Percentiles rank a stretch among this genome's conserved stretches.
Conservation (phyloP, 768 basidiomycete genomes). For the Termitomyces titanicus region DNA sequence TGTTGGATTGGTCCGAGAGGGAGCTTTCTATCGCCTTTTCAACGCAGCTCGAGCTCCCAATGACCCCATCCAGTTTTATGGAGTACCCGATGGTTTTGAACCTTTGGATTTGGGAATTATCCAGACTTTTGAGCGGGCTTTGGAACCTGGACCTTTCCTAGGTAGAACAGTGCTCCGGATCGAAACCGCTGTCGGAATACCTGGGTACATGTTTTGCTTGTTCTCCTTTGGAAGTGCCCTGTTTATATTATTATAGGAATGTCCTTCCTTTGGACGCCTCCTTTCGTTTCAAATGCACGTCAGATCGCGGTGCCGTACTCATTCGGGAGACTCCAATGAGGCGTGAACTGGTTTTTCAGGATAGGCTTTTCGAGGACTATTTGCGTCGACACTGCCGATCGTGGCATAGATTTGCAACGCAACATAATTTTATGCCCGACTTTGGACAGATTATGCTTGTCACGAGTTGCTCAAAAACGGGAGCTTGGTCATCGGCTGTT, state of each 20-base stretch:
- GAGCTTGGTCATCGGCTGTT: constrained; percentile 15
- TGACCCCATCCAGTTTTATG: constrained; percentile 7
- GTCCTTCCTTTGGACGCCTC: constrained; percentile 9
- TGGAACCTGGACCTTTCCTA: constrained; percentile 12
- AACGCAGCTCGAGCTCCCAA: constrained; percentile 5
- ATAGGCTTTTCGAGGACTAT: constrained; percentile 4
- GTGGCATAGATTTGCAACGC: constrained; percentile 12
- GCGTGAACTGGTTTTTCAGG: constrained; percentile 6
- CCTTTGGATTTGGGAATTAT: constrained; percentile 2
- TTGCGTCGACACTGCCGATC: constrained; percentile 7
- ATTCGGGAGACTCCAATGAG: constrained; percentile 12
- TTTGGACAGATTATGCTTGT: constrained; percentile 18
- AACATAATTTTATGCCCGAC: neutral
- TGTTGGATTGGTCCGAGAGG: constrained; percentile 7
- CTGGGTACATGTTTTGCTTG: neutral
- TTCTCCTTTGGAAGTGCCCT: neutral
- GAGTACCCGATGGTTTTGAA: constrained; percentile 9
- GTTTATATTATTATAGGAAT: neutral
- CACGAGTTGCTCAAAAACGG: constrained; percentile 15
- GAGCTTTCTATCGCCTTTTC: constrained; percentile 13
- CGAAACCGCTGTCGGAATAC: constrained; percentile 2
- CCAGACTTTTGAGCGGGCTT: constrained; percentile 1
- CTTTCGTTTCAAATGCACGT: constrained; percentile 12
- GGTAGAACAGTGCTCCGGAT: constrained; percentile 7
- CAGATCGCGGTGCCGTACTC: constrained; percentile 11